phyloP scores from a whole-genome alignment of 345 rosid species.

The Eutrema heterophyllum region DNA sequence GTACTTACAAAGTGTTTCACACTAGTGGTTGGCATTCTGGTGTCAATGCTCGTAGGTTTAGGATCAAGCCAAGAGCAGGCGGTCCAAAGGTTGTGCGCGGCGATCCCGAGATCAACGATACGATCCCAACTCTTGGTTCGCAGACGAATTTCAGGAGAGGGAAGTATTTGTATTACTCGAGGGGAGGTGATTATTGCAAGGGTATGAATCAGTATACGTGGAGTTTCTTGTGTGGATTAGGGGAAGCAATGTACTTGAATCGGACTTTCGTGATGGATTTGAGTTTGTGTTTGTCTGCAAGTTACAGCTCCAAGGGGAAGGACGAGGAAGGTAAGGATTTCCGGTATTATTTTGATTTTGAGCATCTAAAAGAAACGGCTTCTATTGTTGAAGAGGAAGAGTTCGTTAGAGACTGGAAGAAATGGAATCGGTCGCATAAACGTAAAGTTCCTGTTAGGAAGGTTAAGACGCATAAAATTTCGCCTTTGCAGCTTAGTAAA shows the following conservation, averaged over 20 bases:
- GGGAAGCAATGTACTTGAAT: slow-evolving; percentile 92
- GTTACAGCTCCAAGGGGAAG: slow-evolving; percentile 56
- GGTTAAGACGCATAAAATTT: slow-evolving; percentile 53
- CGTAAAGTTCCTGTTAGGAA: slow-evolving; percentile 70
- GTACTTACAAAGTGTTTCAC: slow-evolving; percentile 54
- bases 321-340: slow-evolving; percentile 92
- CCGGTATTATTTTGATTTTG: slow-evolving; percentile 80
- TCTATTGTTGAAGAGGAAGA: slow-evolving; percentile 79
- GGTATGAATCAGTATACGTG: slow-evolving; percentile 95
- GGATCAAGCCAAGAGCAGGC: slow-evolving; percentile 27
- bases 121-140: slow-evolving; percentile 54
- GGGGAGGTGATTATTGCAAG: slow-evolving; percentile 91
- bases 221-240: slow-evolving; percentile 95
- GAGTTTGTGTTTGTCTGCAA: slow-evolving; percentile 64
- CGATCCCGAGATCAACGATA: slow-evolving; percentile 65
- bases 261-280: slow-evolving; percentile 90
- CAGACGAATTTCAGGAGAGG: slow-evolving; percentile 64
- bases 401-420: slow-evolving; percentile 76
- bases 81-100: slow-evolving; percentile 33
- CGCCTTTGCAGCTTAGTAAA: slow-evolving; percentile 70
- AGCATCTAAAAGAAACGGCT: slow-evolving; percentile 81
- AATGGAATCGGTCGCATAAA: slow-evolving; percentile 69
- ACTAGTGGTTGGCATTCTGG: slow-evolving; percentile 88
- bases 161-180: slow-evolving; percentile 73
- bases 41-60: slow-evolving; percentile 62